Evolutionary conservation across 2,329 filamentous ascomycete genomes (phyloP).

Genomic region (Colletotrichum musicola): DNA sequence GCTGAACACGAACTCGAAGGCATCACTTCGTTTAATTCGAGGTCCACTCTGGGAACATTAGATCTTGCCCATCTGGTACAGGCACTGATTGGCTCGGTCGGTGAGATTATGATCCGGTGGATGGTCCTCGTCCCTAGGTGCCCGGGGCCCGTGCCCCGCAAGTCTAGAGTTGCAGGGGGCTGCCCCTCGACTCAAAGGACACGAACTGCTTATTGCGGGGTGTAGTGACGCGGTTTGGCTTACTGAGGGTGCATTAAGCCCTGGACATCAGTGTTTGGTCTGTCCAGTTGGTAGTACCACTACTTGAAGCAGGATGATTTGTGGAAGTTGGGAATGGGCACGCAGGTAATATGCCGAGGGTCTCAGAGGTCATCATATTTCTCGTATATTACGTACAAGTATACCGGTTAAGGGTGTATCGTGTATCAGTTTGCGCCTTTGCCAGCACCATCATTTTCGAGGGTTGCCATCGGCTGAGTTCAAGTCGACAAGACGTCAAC

Average conservation of each 20-base stretch:
- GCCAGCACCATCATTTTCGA: slow-evolving; percentile 23
- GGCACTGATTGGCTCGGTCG: slow-evolving; percentile 29
- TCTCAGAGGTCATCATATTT: neutral
- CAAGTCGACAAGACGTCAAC: slow-evolving; percentile 26
- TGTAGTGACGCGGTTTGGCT: slow-evolving; percentile 19
- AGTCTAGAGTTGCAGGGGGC: slow-evolving; percentile 12
- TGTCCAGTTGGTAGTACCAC: no score
- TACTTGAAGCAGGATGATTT: no score
- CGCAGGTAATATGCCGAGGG: no score
- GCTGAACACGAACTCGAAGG: slow-evolving; percentile 34
- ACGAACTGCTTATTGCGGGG: slow-evolving; percentile 24
- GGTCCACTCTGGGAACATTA: slow-evolving; percentile 31
- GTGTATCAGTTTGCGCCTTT: slow-evolving; percentile 39
- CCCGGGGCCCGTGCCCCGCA: slow-evolving; percentile 1
- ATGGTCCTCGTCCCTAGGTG: neutral
- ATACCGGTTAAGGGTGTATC: neutral
- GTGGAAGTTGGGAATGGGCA: no score
- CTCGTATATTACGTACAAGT: neutral
- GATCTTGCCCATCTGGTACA: slow-evolving; percentile 24
- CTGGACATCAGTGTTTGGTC: neutral
- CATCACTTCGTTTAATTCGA: slow-evolving; percentile 37
- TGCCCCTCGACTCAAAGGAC: slow-evolving; percentile 14
- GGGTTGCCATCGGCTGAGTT: slow-evolving; percentile 24
- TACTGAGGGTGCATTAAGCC: neutral
- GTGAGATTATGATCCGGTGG: slow-evolving; percentile 33